Conservation (phyloP, 768 basidiomycete species). For the Rhodotorula kratochvilovae region DNA sequence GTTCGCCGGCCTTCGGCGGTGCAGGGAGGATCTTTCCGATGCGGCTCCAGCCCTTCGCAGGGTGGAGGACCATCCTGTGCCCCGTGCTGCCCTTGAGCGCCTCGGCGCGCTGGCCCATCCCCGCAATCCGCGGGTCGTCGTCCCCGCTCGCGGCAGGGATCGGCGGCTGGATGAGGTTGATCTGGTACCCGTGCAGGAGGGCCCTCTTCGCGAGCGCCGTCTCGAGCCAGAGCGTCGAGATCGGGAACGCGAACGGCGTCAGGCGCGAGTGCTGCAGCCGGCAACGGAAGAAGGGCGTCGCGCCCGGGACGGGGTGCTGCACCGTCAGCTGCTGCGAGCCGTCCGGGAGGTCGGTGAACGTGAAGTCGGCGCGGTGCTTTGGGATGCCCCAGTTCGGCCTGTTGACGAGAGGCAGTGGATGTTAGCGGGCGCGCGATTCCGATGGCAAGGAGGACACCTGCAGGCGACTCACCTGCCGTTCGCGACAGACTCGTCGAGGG, state of each 20-base stretch:
- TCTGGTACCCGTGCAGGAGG: slow-evolving; percentile 7
- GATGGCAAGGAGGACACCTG: no score
- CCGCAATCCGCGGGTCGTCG: neutral
- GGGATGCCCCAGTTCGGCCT: slow-evolving; percentile 22
- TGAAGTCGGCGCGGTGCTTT: slow-evolving; percentile 25
- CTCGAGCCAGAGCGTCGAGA: slow-evolving; percentile 20
- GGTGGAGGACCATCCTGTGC: slow-evolving; percentile 4
- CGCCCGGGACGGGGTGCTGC: slow-evolving; percentile 1
- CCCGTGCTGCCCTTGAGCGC: neutral
- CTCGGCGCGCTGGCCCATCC: neutral
- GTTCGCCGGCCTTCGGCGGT: neutral
- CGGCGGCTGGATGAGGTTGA: slow-evolving; percentile 13
- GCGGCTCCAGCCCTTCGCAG: neutral
- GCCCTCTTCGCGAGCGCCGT: neutral
- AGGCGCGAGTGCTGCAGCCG: slow-evolving; percentile 13
- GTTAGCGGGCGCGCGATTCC: no score
- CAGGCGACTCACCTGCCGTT: neutral
- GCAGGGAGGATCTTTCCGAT: neutral
- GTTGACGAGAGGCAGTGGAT: no score
- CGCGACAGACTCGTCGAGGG: neutral
- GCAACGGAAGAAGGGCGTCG: slow-evolving; percentile 24
- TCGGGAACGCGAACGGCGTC: slow-evolving; percentile 21
- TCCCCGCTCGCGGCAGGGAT: neutral
- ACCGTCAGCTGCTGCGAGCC: slow-evolving; percentile 2
- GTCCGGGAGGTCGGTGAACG: neutral